phyloP scores from a whole-genome alignment of 108 stramenopile genomes.

The Cyclotella choctawhatcheeana region DNA sequence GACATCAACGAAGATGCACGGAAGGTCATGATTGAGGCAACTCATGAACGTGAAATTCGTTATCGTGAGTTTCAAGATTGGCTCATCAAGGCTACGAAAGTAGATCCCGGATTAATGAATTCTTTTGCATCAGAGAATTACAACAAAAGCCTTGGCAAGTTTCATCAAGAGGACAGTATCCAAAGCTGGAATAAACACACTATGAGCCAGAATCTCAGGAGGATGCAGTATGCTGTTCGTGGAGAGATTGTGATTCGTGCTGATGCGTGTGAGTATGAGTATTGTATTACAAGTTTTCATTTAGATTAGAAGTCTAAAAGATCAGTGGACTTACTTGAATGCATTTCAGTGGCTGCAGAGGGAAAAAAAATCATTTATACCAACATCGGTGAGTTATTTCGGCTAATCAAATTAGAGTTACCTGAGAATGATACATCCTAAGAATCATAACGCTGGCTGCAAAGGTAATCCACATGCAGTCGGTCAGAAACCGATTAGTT shows the following conservation, averaged over 20 bases:
- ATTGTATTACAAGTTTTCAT: no score
- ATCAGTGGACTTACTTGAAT: no score
- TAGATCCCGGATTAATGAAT: conserved; percentile 60
- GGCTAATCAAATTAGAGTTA: no score
- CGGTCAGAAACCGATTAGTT: conserved; percentile 88
- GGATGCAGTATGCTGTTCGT: conserved; percentile 85
- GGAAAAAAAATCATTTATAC: no score
- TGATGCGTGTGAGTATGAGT: no score
- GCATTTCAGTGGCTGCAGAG: no score
- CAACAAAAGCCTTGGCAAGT: conserved; percentile 55
- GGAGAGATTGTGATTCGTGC: conserved; percentile 81
- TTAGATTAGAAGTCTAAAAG: no score
- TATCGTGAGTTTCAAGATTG: conserved; percentile 60
- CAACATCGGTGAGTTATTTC: no score
- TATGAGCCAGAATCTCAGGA: conserved; percentile 68
- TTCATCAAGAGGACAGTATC: conserved; percentile 23
- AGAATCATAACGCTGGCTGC: no score
- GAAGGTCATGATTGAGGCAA: conserved; percentile 47
- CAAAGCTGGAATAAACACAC: conserved; percentile 75
- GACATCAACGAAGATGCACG: conserved; percentile 39
- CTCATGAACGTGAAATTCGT: conserved; percentile 26
- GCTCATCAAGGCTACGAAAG: conserved; percentile 69
- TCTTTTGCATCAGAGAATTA: conserved; percentile 46
- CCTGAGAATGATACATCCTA: no score
- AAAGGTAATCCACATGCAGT: conserved; percentile 94